A percentile compares a stretch with the other conserved stretches of the same genome.
These are phyloP conservation scores for Sarcocystis neurona DNA, from an alignment of 169 alveolate genomes.

Conservation along the genomic window DNA sequence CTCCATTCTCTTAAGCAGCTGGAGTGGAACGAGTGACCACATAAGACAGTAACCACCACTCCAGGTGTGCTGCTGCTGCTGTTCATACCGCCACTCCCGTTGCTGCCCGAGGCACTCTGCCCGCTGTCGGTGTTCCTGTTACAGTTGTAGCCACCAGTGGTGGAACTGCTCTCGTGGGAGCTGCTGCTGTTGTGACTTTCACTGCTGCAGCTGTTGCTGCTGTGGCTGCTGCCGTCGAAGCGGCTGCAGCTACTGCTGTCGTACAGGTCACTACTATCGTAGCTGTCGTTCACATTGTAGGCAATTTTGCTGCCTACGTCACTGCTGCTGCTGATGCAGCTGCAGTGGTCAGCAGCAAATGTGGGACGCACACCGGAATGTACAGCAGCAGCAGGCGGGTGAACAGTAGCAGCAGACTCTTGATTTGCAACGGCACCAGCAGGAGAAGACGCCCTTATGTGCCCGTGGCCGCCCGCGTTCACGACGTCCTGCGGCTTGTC, in stretches of 20 bases:
- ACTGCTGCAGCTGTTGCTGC: conserved; percentile 8
- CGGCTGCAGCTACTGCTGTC: conserved; percentile 21
- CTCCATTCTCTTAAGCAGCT: conserved; percentile 70
- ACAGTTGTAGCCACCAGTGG: background rate
- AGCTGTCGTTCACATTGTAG: too few species aligned
- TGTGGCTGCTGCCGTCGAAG: background rate
- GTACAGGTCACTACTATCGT: too few species aligned
- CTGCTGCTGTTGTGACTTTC: background rate
- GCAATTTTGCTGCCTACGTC: too few species aligned
- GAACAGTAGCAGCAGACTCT: too few species aligned
- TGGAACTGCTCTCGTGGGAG: conserved; percentile 10
- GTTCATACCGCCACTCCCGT: background rate
- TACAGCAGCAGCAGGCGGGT: too few species aligned
- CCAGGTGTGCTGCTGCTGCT: background rate
- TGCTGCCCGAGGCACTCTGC: background rate
- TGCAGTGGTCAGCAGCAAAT: too few species aligned
- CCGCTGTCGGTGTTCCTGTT: background rate
- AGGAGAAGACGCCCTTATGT: too few species aligned
- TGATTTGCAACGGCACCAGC: too few species aligned
- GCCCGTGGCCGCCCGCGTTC: too few species aligned
- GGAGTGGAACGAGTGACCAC: conserved; percentile 71
- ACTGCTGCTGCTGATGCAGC: too few species aligned
- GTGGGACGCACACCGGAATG: too few species aligned
- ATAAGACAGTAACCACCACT: conserved; percentile 49
- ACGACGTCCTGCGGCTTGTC: too few species aligned